Evolutionary conservation across 2,329 filamentous ascomycete genomes (phyloP).

Genomic region (Alternaria dauci): DNA sequence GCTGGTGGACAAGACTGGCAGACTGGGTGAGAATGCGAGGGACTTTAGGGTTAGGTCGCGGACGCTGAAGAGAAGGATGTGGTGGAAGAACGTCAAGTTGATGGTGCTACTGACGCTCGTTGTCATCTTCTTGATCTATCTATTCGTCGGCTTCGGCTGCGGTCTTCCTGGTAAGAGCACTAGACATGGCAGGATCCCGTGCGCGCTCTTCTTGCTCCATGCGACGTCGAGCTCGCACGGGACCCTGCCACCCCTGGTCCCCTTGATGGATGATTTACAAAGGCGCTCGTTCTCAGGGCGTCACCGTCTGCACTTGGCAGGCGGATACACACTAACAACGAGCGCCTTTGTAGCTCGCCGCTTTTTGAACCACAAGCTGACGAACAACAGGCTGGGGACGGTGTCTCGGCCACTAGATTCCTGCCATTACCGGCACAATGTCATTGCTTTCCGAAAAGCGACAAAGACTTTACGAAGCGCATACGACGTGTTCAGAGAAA

Average conservation of each 20-base stretch:
- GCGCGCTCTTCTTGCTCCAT: not conserved
- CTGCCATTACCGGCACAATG: not conserved
- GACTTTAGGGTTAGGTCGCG: constrained; percentile 91
- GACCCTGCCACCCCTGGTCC: not conserved
- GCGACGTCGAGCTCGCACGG: not conserved
- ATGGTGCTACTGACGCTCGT: constrained; percentile 82
- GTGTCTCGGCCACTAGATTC: constrained; percentile 42
- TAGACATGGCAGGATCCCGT: not conserved
- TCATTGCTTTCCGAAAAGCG: not conserved
- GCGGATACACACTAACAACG: too few species aligned
- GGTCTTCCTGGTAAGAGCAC: constrained; percentile 64
- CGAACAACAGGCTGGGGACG: constrained; percentile 46
- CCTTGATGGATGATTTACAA: not conserved
- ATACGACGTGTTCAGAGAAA: not conserved
- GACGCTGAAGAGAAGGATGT: constrained; percentile 91
- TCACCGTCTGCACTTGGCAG: too few species aligned
- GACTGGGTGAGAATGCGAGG: constrained; percentile 83
- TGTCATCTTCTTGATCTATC: constrained; percentile 73
- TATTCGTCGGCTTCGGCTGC: constrained; percentile 77
- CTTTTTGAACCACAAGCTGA: constrained; percentile 23
- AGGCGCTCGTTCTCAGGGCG: not conserved
- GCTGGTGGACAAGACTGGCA: constrained; percentile 95
- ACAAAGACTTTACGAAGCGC: not conserved
- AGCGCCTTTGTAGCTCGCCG: not conserved
- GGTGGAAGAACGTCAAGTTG: constrained; percentile 99